Base-by-base conservation (phyloP, 2,329 filamentous ascomycete species). In the Botryotinia globosa region DNA sequence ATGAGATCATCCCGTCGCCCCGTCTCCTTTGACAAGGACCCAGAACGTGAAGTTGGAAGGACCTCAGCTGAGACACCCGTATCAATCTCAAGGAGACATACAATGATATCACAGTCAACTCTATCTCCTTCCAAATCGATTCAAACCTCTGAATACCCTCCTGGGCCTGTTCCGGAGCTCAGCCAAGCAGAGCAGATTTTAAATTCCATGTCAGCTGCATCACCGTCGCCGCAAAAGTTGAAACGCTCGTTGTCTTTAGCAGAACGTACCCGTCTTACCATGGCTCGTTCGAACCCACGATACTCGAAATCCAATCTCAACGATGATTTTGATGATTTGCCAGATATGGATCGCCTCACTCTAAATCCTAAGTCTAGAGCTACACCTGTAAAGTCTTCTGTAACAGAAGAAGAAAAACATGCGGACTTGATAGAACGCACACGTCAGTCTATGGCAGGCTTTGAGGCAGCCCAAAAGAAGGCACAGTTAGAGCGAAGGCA, bases 211-310 rank as follows among this genome's bases (percentile, higher is more conserved):
- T 82, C 85, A 37, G 84, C 84, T 63, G 83, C 84, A 0, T 89
- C 88, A 2, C 88, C 88, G 0, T 90, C 89, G 0, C 89, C 89
- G 0, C 79, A 83, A 61, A 90, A 89, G 76, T 82, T 83, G 0
- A 84, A 88, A 0, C 88, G 88, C 68, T 86, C 85, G 0, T 82
- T 91, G 14, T 90, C 91, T 0, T 86, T 96, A 0, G 87, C 91
- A 6, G 94, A 97, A 79, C 91, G 94, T 65, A 97, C 94, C 0
- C 89, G 92, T 29, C 86, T 94, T 71, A 94, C 93, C 29, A 95
- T 97, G 90, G 89, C 90, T 0, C 85, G 89, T 4, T 86, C 88
- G 1, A 81, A 81, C 25, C 78, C 77, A 6, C 75, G 79, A 48
- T 75, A 79, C 71, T 63, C 77, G 22, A 56, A 56, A 32, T 25